A percentile compares a stretch with the other conserved stretches of the same genome.
These are phyloP conservation scores for Eucommia ulmoides DNA, from an alignment of 257 asterid species.

Conservation along the genomic window DNA sequence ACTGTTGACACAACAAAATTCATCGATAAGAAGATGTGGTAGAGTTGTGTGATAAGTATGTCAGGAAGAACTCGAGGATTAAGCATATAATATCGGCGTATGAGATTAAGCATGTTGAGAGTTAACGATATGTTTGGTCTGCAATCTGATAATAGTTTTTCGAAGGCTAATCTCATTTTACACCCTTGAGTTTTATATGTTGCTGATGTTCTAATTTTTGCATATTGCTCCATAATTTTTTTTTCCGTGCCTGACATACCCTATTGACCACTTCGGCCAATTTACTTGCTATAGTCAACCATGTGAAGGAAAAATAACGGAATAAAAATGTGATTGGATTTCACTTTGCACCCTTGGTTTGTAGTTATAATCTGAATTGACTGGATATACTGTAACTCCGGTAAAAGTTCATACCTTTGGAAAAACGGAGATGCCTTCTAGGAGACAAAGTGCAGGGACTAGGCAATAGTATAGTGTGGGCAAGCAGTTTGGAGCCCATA, in stretches of 20 bases:
- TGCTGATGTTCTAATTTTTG: too few species aligned
- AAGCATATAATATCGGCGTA: background rate
- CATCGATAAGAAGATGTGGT: background rate
- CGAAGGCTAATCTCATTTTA: too few species aligned
- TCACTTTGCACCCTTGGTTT: background rate
- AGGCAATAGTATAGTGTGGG: slow-evolving; percentile 13
- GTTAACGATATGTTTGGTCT: too few species aligned
- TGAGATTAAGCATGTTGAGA: background rate
- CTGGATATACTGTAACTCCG: background rate
- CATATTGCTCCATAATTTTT: too few species aligned
- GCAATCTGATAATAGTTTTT: too few species aligned
- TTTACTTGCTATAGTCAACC: too few species aligned
- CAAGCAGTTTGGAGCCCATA: slow-evolving; percentile 18
- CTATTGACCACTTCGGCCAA: too few species aligned
- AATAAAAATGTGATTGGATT: background rate
- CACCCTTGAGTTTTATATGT: too few species aligned
- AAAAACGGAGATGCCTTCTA: slow-evolving; percentile 18
- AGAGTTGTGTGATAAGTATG: background rate
- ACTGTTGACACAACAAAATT: slow-evolving; percentile 5
- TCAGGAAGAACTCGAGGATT: background rate
- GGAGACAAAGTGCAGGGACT: slow-evolving; percentile 15
- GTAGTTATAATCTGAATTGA: background rate
- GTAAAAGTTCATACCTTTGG: slow-evolving; percentile 14
- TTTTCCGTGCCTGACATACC: too few species aligned
- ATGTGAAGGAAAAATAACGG: too few species aligned